Percentiles rank a stretch among this genome's conserved stretches.
Conservation (phyloP, 768 basidiomycete species). For the Glaciozyma martinii region DNA sequence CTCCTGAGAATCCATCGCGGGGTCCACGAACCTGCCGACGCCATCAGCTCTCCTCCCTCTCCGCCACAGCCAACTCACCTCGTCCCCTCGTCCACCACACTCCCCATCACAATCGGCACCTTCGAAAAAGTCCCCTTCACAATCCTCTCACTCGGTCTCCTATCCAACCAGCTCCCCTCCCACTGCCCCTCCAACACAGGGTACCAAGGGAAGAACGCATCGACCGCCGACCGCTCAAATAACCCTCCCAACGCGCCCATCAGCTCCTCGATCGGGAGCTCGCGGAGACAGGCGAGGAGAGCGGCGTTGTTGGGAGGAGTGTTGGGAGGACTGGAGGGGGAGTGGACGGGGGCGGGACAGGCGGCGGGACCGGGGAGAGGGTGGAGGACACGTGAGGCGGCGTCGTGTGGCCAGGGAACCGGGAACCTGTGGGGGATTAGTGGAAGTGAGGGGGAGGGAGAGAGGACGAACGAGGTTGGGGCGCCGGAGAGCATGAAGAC, state of each 20-base stretch:
- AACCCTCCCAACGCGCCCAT: constrained; percentile 5
- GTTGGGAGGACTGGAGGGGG: background rate
- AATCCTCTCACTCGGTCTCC: constrained; percentile 21
- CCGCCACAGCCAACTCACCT: constrained; percentile 6
- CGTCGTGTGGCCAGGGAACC: constrained; percentile 30
- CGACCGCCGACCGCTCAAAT: constrained; percentile 8
- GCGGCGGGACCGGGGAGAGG: constrained; percentile 17
- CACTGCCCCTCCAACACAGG: constrained; percentile 22
- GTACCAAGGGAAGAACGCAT: constrained; percentile 28
- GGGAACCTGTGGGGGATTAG: constrained; percentile 16
- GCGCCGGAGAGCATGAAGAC: constrained; percentile 32
- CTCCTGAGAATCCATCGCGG: background rate
- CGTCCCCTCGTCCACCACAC: constrained; percentile 26
- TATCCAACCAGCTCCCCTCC: constrained; percentile 25
- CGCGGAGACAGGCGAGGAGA: constrained; percentile 18
- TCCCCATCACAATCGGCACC: constrained; percentile 25
- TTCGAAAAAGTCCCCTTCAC: constrained; percentile 18
- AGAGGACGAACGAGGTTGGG: constrained; percentile 21
- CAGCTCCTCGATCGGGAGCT: background rate
- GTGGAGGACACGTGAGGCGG: constrained; percentile 21
- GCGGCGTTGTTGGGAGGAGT: constrained; percentile 20
- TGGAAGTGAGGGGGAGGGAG: background rate
- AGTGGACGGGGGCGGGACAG: constrained; percentile 22
- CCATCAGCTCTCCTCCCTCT: background rate
- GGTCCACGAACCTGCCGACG: background rate